Evolutionary conservation across 2,329 filamentous ascomycete species (phyloP).

Genomic region (Colletotrichum falcatum): DNA sequence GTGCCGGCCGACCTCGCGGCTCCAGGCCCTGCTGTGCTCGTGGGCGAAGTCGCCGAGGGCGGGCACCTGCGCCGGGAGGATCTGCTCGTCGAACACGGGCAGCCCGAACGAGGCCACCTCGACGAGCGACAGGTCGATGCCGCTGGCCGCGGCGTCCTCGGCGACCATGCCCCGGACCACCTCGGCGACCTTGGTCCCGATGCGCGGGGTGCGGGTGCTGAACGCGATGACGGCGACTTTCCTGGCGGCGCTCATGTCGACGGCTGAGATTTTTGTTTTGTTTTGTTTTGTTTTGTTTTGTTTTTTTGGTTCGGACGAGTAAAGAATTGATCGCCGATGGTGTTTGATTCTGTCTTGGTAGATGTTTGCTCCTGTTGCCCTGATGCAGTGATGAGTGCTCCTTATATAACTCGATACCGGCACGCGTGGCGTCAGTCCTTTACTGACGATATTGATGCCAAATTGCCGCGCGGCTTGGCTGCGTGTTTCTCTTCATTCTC

Average conservation of each 20-base stretch:
- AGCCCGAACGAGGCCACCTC: slow-evolving; percentile 56
- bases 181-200: slow-evolving; percentile 51
- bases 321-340: background rate
- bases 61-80: slow-evolving; percentile 54
- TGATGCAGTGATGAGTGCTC: no score
- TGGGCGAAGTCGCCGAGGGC: slow-evolving; percentile 51
- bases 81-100: slow-evolving; percentile 58
- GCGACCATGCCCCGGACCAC: slow-evolving; percentile 49
- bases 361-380: background rate
- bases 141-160: slow-evolving; percentile 40
- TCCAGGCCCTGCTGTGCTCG: slow-evolving; percentile 60
- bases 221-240: slow-evolving; percentile 53
- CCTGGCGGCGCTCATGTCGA: slow-evolving; percentile 12
- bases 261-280: no score
- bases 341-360: background rate
- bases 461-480: background rate
- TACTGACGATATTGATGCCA: background rate
- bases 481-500: no score
- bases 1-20: slow-evolving; percentile 55
- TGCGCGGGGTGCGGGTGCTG: slow-evolving; percentile 50
- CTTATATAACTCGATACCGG: background rate
- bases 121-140: slow-evolving; percentile 47
- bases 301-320: background rate
- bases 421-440: background rate
- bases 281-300: no score